Conservation (phyloP, 768 basidiomycete species). For the Boletus reticulatus region DNA sequence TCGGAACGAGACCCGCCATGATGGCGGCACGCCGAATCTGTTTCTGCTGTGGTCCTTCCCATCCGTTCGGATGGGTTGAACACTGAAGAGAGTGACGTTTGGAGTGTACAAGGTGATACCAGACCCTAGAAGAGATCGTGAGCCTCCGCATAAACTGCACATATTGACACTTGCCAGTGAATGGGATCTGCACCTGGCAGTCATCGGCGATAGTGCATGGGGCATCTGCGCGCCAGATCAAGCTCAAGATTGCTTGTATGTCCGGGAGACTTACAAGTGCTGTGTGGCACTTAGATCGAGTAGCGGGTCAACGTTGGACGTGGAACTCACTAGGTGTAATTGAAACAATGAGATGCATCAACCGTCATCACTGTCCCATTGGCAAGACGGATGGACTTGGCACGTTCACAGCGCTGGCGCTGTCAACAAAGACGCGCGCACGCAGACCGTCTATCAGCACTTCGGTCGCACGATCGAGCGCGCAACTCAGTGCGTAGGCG, state of each 20-base stretch:
- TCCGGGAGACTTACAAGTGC: slow-evolving; percentile 5
- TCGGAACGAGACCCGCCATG: slow-evolving; percentile 47
- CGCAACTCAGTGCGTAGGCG: slow-evolving; percentile 63
- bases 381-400: background rate
- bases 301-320: background rate
- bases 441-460: slow-evolving; percentile 64
- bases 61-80: slow-evolving; percentile 57
- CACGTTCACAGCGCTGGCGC: slow-evolving; percentile 9
- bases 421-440: slow-evolving; percentile 55
- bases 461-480: slow-evolving; percentile 66
- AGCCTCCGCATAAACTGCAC: background rate
- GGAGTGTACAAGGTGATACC: slow-evolving; percentile 13
- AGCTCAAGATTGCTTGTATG: background rate
- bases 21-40: slow-evolving; percentile 55
- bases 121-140: slow-evolving; percentile 10
- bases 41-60: slow-evolving; percentile 59
- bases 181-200: slow-evolving; percentile 17
- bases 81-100: slow-evolving; percentile 13
- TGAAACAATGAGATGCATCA: slow-evolving; percentile 14
- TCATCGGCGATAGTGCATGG: slow-evolving; percentile 7
- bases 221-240: slow-evolving; percentile 4
- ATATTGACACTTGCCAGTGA: slow-evolving; percentile 2
- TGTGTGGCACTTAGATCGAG: background rate
- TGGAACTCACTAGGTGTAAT: slow-evolving; percentile 14
- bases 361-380: slow-evolving; percentile 13